Evolutionary conservation across 345 rosid species (phyloP), one percentile per base, ranked within the genome.

Genomic region (Lenwebbia sp.): DNA sequence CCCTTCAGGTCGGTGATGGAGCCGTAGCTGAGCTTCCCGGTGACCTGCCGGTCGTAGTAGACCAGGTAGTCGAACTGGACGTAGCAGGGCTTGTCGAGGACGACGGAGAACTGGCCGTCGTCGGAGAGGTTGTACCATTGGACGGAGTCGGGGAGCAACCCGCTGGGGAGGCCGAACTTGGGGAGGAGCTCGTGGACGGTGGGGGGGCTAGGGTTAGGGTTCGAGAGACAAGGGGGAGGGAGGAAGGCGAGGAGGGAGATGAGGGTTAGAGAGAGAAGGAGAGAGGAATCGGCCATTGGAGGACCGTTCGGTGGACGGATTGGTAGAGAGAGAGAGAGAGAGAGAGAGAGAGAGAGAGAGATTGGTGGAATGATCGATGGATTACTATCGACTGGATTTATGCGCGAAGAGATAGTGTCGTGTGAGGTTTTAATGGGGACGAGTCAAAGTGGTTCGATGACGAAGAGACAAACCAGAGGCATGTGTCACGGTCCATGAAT

Each of bases 141-240:
- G 87, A 96, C 99, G 74, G 95, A 70, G 83, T 84, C 83, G 3
- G 99, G 99, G 10, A 97, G 87, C 25, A 97, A 93, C 0, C 99
- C 99, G 65, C 92, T 86, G 7, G 99, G 99, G 91, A 97, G 99
- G 84, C 99, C 98, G 92, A 75, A 96, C 84, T 93, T 86, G n/a
- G 98, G 95, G 76, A 97, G 95, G 92, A 96, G 88, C 4, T 97
- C 98, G 90, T 92, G 94, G 58, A 96, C 98, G 11, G 94, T 6
- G 90, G 86, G 11, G 47, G 87, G n/a, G 91, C 76, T 14, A 52
- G 54, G 54, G 56, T 21, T 54, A 33, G 75, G 1, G 75, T 2
- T 3, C 1, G 47, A 70, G 25, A 70, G 78, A 8, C 47, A 70
- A 33, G 37, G 23, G 22, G 13, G 6, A 33, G 47, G 44, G 13